Evolutionary conservation across 2,329 filamentous ascomycete species (phyloP).

Genomic region (Huntiella abstrusa): DNA sequence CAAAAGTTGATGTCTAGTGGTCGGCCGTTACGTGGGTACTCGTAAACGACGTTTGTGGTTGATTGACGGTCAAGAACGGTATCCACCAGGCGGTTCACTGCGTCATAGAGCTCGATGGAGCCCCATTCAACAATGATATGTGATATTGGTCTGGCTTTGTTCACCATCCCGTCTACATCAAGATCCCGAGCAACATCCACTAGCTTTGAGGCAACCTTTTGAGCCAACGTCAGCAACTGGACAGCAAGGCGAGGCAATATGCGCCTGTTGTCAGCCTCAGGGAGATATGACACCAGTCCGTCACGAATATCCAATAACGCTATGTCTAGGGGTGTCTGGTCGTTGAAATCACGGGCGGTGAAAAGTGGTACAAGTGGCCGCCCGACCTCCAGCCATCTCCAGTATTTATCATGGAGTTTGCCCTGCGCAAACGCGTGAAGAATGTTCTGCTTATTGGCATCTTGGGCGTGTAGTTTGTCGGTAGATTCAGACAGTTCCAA

Average conservation of each 20-base stretch:
- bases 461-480: too few species aligned
- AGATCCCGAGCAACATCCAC: background rate
- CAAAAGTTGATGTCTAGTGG: background rate
- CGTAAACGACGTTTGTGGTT: background rate
- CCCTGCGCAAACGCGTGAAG: too few species aligned
- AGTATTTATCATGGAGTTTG: too few species aligned
- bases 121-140: slow-evolving; percentile 3
- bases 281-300: too few species aligned
- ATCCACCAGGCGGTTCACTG: background rate
- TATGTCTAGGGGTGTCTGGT: slow-evolving; percentile 2
- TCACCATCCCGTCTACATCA: background rate
- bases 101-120: background rate
- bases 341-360: background rate
- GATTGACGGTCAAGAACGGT: background rate
- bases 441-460: too few species aligned
- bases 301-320: background rate
- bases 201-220: background rate
- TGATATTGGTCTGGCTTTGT: background rate
- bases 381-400: too few species aligned
- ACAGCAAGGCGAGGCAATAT: background rate
- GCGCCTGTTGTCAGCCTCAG: background rate
- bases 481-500: too few species aligned
- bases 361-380: background rate
- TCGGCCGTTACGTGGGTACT: background rate
- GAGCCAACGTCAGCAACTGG: background rate